Percentiles rank a stretch among this genome's conserved stretches.
Conservation (phyloP, 352 stramenopile species). For the Pythium chondricola region DNA sequence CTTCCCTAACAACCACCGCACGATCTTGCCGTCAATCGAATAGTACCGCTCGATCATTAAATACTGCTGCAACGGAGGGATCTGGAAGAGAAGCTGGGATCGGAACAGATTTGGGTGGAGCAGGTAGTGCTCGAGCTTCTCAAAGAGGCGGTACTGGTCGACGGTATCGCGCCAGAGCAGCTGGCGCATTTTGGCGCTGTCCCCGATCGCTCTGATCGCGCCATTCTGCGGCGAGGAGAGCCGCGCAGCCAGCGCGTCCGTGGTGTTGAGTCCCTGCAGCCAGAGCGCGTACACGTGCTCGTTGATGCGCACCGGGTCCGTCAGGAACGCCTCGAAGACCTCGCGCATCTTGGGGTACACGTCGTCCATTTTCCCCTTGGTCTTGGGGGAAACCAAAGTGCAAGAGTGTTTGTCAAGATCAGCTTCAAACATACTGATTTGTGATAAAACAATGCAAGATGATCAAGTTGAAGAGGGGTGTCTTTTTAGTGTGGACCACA, state of each 20-base stretch:
- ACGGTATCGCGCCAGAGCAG: constrained; percentile 73
- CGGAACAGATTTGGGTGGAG: constrained; percentile 73
- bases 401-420: no score
- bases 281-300: constrained; percentile 75
- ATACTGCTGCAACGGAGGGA: constrained; percentile 65
- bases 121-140: constrained; percentile 81
- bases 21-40: constrained; percentile 56
- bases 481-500: no score
- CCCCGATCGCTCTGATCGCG: constrained; percentile 42
- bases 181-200: constrained; percentile 51
- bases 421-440: no score
- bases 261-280: constrained; percentile 67
- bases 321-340: constrained; percentile 79
- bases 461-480: no score
- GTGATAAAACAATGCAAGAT: no score
- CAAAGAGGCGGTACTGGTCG: constrained; percentile 79
- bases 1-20: constrained; percentile 70
- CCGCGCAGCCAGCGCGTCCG: constrained; percentile 42
- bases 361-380: no score
- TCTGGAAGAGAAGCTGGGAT: constrained; percentile 79
- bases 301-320: constrained; percentile 70
- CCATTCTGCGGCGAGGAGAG: constrained; percentile 34
- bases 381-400: no score
- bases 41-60: constrained; percentile 84
- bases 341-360: constrained; percentile 71